Evolutionary conservation across 2,329 filamentous ascomycete genomes (phyloP).

Genomic region (Monilinia fructigena): DNA sequence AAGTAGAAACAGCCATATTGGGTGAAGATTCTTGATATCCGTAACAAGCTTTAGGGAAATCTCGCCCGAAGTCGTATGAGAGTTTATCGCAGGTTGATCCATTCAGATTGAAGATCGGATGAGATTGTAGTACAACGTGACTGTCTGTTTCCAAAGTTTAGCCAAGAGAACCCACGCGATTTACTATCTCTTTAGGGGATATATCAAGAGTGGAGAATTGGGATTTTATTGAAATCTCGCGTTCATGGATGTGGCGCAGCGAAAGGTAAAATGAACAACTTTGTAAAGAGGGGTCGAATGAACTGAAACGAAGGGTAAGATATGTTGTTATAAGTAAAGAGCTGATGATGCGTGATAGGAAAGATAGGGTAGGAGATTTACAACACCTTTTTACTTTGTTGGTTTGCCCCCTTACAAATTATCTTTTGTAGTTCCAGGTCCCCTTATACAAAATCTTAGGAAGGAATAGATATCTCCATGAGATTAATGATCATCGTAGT

Average conservation of each 20-base stretch:
- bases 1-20: slow-evolving; percentile 33
- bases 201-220: slow-evolving; percentile 15
- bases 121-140: background rate
- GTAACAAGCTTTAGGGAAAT: background rate
- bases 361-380: background rate
- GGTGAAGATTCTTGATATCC: background rate
- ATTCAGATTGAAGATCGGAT: background rate
- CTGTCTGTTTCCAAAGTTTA: slow-evolving; percentile 4
- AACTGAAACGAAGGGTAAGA: slow-evolving; percentile 3
- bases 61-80: background rate
- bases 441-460: no score
- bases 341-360: background rate
- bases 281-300: slow-evolving; percentile 12
- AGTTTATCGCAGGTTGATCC: slow-evolving; percentile 3
- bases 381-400: background rate
- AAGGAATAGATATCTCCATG: no score
- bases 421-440: background rate
- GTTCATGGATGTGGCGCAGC: slow-evolving; percentile 16
- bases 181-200: background rate
- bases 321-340: background rate
- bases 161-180: background rate
- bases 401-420: background rate
- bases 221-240: background rate
- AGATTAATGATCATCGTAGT: no score
- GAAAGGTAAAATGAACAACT: background rate